Evolutionary conservation across 2,329 filamentous ascomycete genomes (phyloP), one percentile per base, ranked within the genome.

Genomic region (Lasiodiplodia theobromae): DNA sequence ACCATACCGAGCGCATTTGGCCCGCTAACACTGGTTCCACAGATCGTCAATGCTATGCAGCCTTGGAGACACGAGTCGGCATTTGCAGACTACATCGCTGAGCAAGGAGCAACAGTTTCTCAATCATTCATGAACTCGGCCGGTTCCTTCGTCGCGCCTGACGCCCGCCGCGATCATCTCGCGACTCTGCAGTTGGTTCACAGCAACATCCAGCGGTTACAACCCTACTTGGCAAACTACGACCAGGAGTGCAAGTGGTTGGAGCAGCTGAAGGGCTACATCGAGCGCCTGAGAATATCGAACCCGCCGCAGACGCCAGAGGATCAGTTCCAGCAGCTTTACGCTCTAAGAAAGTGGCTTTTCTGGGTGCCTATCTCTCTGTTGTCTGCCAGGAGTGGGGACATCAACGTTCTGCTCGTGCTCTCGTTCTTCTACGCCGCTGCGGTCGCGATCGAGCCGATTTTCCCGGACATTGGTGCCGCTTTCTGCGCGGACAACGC

Each of bases 311-410:
- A 81, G 64, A 80, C 80, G 2, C 89, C 94, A 28, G 91, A 93
- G 71, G 90, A 96, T 77, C 93, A 97, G 76, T 98, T 97, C 77
- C 91, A 94, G 75, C 92, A 94, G 71, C 88, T 98, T 12, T 94
- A 96, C 71, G 91, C 93, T 11, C 86, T 99, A 69, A 88, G 94
- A 67, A 92, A 92, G 73, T 97, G 95, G 94, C 87, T 98, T 18
- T 97, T 98, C 81, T 98, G 95, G 94, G 88, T 97, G 67, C 96
- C 96, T 0, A 90, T 97, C 40, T 89, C 90, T 72, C 91, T 94
- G 74, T 86, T 97, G 31, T 91, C 95, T 77, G 89, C 90, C 71
- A 91, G 90, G 57, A 89, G 91, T 63, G 88, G 88, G 44, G 93
- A 95, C 72, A 87, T 92, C 28, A 92, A 88, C 69, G 91, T 93